phyloP scores from a whole-genome alignment of 768 basidiomycete species.

The Clitopilus hobsonii region DNA sequence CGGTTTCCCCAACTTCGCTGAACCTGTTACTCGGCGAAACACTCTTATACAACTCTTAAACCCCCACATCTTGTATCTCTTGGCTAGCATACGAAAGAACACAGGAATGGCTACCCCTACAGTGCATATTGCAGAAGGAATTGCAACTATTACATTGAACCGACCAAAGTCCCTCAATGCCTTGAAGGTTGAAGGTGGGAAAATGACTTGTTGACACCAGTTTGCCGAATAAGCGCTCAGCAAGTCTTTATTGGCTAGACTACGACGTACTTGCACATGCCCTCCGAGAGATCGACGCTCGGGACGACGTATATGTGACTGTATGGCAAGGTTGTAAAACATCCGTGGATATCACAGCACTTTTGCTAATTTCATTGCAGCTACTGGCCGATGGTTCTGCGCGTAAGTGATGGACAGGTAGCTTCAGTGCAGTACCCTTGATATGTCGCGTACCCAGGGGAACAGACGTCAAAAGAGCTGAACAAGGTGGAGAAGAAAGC shows the following conservation, averaged over 20 bases:
- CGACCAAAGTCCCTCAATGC: constrained; percentile 59
- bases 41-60: not conserved
- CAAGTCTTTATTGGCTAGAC: constrained; percentile 31
- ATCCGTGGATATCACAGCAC: not conserved
- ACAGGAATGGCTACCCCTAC: constrained; percentile 8
- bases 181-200: constrained; percentile 44
- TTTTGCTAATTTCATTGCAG: constrained; percentile 24
- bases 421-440: not conserved
- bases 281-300: constrained; percentile 52
- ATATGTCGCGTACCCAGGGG: constrained; percentile 36
- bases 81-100: not conserved
- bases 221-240: not conserved
- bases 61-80: not conserved
- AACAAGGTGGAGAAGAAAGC: constrained; percentile 4
- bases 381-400: constrained; percentile 70
- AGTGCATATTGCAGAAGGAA: constrained; percentile 46
- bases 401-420: constrained; percentile 40
- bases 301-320: constrained; percentile 59
- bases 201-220: not conserved
- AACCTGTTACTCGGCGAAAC: not conserved
- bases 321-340: constrained; percentile 57
- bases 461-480: constrained; percentile 45
- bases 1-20: not conserved
- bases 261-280: constrained; percentile 58
- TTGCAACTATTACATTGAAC: constrained; percentile 68